These are phyloP conservation scores for Termitomyces sp. DNA, from an alignment of 768 basidiomycete genomes.

Conservation along the genomic window DNA sequence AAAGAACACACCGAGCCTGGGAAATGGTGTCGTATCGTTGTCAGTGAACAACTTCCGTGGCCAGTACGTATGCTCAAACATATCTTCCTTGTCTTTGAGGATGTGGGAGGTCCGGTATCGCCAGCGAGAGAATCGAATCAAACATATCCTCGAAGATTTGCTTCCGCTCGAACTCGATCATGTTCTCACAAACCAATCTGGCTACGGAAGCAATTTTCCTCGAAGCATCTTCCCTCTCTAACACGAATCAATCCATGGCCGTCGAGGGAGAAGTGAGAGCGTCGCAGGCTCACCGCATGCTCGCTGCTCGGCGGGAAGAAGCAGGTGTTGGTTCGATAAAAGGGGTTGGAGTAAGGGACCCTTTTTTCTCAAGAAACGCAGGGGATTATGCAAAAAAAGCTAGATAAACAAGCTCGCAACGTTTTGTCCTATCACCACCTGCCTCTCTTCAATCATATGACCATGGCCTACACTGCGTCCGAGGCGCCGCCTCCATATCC, in stretches of 20 bases:
- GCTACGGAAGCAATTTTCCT: background rate
- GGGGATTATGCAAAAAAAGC: background rate
- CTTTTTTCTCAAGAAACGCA: conserved; percentile 3
- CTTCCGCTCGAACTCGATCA: background rate
- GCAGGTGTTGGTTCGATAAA: background rate
- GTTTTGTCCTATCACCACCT: background rate
- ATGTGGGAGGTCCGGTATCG: background rate
- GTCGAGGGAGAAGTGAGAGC: no score
- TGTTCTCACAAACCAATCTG: background rate
- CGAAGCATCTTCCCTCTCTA: background rate
- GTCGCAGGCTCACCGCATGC: no score
- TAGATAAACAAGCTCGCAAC: background rate
- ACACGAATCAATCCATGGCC: background rate
- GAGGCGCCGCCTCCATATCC: conserved; percentile 2
- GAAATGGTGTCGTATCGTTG: background rate
- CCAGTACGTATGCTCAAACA: background rate
- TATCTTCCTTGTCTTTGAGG: background rate
- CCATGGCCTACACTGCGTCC: background rate
- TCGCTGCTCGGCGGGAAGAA: background rate
- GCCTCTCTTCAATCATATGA: background rate
- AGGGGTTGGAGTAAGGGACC: background rate
- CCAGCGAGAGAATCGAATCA: background rate
- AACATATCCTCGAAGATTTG: background rate
- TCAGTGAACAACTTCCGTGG: background rate
- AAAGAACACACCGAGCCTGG: background rate